Conservation (phyloP, 345 rosid species). For the Clausena lansium region DNA sequence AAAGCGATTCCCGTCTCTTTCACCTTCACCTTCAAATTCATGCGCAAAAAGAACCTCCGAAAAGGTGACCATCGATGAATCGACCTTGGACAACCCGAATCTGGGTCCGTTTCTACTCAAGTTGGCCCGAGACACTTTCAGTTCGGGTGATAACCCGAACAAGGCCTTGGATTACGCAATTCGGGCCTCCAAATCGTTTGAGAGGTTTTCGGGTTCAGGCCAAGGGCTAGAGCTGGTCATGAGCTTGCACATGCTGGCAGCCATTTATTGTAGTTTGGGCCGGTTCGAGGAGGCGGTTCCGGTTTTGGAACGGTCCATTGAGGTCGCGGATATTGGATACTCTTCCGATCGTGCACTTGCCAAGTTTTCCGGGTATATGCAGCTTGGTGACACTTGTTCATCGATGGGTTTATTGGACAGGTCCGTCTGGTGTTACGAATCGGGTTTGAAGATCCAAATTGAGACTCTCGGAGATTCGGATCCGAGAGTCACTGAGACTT, state of each 20-base stretch:
- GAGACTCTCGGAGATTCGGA: conserved; percentile 43
- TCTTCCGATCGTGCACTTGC: conserved; percentile 45
- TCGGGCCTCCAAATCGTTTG: conserved; percentile 41
- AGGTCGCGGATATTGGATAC: conserved; percentile 15
- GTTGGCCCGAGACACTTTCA: conserved; percentile 31
- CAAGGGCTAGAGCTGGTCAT: conserved; percentile 34
- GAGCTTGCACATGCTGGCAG: conserved; percentile 49
- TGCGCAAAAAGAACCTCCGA: conserved; percentile 19
- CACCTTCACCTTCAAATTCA: conserved; percentile 24
- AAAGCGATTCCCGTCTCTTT: conserved; percentile 26
- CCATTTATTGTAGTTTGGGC: conserved; percentile 40
- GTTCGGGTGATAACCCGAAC: conserved; percentile 27
- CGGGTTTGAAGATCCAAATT: conserved; percentile 44
- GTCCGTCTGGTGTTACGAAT: conserved; percentile 42
- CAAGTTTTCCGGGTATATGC: conserved; percentile 51
- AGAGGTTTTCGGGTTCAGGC: conserved; percentile 26
- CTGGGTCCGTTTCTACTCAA: conserved; percentile 38
- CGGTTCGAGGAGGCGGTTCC: conserved; percentile 45
- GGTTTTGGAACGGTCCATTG: conserved; percentile 42
- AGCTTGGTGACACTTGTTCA: conserved; percentile 52
- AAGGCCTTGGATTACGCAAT: conserved; percentile 40
- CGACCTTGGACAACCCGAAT: conserved; percentile 29
- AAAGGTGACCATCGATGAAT: conserved; percentile 18
- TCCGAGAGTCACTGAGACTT: conserved; percentile 43
- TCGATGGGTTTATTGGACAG: conserved; percentile 43